A percentile compares a stretch with the other conserved stretches of the same genome.
Evolutionary conservation across 345 rosid genomes (phyloP).

Genomic region (Populus tremula): DNA sequence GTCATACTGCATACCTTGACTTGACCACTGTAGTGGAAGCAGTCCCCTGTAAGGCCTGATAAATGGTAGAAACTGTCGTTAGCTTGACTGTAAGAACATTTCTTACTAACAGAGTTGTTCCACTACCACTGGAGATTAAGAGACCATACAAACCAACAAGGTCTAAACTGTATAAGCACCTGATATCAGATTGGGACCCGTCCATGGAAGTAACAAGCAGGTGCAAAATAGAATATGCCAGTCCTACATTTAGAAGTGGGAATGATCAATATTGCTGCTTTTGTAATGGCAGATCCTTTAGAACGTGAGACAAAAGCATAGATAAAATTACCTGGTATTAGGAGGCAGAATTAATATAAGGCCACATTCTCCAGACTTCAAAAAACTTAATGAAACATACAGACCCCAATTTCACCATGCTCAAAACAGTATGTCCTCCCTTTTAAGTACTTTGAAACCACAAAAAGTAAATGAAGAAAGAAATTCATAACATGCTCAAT

Average conservation of each 20-base stretch:
- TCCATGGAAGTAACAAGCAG: background rate
- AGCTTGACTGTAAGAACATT: background rate
- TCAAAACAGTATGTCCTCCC: background rate
- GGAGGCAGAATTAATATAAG: background rate
- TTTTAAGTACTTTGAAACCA: background rate
- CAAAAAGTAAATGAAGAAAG: background rate
- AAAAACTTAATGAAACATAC: background rate
- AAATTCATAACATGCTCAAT: background rate
- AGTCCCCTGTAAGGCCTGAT: background rate
- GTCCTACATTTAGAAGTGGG: background rate
- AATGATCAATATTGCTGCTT: background rate
- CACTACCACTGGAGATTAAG: background rate
- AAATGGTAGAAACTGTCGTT: background rate
- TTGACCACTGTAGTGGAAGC: background rate
- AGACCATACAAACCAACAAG: background rate
- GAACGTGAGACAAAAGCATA: background rate
- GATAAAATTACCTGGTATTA: background rate
- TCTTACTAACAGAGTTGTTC: background rate
- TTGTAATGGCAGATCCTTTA: background rate
- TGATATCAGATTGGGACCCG: background rate
- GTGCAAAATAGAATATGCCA: background rate
- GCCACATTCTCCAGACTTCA: constrained; percentile 6
- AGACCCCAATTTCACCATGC: background rate
- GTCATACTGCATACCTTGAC: constrained; percentile 1
- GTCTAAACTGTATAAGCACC: background rate